A percentile compares a stretch with the other conserved stretches of the same genome.
These are phyloP conservation scores for Pontederia paniculata DNA, from an alignment of 176 grass and related monocot genomes.

Conservation along the genomic window DNA sequence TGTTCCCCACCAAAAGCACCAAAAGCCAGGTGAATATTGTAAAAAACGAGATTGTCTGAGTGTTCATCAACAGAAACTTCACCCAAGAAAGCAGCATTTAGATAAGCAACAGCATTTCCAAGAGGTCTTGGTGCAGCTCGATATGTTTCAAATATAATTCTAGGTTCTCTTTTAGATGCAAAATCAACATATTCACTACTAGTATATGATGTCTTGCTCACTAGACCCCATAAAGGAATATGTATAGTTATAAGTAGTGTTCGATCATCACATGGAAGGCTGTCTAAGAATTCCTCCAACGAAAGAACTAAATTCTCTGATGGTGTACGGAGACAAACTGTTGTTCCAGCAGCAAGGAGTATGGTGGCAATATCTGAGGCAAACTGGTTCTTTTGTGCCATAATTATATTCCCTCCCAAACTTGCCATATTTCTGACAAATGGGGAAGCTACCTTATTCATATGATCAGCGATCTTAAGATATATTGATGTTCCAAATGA, in stretches of 20 bases:
- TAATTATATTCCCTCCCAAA: conserved; percentile 79
- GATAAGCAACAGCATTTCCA: conserved; percentile 69
- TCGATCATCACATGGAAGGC: conserved; percentile 54
- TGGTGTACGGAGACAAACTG: conserved; percentile 39
- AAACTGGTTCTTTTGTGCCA: conserved; percentile 66
- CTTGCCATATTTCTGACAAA: conserved; percentile 81
- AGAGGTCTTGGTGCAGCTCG: conserved; percentile 55
- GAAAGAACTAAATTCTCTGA: conserved; percentile 35
- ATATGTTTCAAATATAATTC: conserved; percentile 69
- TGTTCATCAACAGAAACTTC: conserved; percentile 33
- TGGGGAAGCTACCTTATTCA: conserved; percentile 78
- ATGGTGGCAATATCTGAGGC: conserved; percentile 70
- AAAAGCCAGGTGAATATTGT: conserved; percentile 48
- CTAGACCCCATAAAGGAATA: conserved; percentile 42
- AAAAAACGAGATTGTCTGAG: conserved; percentile 33
- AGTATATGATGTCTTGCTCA: not conserved
- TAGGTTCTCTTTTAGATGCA: conserved; percentile 5
- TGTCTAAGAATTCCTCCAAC: conserved; percentile 60
- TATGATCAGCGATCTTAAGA: conserved; percentile 71
- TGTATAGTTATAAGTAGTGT: conserved; percentile 53
- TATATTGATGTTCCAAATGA: conserved; percentile 28
- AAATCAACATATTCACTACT: conserved; percentile 1
- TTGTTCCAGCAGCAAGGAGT: conserved; percentile 65
- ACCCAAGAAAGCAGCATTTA: conserved; percentile 74
- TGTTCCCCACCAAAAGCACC: conserved; percentile 73